Evolutionary conservation across 2,329 filamentous ascomycete genomes (phyloP).

Genomic region (Neocucurbitaria cava): DNA sequence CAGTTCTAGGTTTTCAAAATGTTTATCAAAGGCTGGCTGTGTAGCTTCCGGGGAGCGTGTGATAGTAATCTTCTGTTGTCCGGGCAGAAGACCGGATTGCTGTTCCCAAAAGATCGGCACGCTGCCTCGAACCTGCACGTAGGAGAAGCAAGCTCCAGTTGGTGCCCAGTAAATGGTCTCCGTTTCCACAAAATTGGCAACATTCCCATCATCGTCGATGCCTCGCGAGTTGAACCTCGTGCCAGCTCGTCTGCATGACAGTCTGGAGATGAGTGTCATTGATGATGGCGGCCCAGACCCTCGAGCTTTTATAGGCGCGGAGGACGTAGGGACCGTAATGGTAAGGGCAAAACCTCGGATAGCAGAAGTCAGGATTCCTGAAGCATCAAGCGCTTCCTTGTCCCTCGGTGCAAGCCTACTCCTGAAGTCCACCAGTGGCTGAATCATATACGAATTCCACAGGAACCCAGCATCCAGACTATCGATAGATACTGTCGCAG

Average conservation of each 20-base stretch:
- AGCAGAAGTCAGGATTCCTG: conserved; percentile 87
- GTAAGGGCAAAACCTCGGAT: conserved; percentile 93
- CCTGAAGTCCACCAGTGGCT: conserved; percentile 87
- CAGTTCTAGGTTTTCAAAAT: conserved; percentile 86
- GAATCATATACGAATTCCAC: conserved; percentile 99
- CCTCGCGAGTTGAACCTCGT: conserved; percentile 97
- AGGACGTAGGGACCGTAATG: conserved; percentile 79
- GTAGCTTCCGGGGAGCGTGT: conserved; percentile 89
- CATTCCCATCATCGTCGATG: conserved; percentile 96
- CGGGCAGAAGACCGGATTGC: conserved; percentile 82
- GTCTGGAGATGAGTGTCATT: conserved; percentile 86
- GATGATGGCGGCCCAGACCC: conserved; percentile 78
- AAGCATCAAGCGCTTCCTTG: conserved; percentile 80
- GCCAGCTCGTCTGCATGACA: conserved; percentile 89
- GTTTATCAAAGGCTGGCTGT: conserved; percentile 93
- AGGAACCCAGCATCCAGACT: conserved; percentile 91
- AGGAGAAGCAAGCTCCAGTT: conserved; percentile 81
- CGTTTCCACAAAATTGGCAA: conserved; percentile 98
- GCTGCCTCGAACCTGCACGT: conserved; percentile 89
- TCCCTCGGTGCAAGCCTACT: conserved; percentile 79
- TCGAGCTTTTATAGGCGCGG: conserved; percentile 71
- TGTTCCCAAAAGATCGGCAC: conserved; percentile 99
- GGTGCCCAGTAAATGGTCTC: conserved; percentile 92
- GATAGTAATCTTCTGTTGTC: conserved; percentile 92
- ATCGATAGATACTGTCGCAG: conserved; percentile 84